Evolutionary conservation across 345 rosid genomes (phyloP), one percentile per base, ranked within the genome.

Genomic region (Iberis pinnata): DNA sequence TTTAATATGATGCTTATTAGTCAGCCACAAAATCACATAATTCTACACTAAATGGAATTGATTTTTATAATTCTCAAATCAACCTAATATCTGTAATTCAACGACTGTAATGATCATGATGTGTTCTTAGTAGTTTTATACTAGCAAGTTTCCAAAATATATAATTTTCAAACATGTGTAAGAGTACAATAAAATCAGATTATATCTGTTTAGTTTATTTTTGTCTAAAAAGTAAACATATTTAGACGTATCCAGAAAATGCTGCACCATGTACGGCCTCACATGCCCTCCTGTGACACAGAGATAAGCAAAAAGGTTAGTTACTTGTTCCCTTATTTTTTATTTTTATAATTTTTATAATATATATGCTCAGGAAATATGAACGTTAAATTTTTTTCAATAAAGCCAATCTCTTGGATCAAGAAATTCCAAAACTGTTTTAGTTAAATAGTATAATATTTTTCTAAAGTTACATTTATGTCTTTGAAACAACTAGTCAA

Each of bases 191-290:
- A 54, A 47, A 46, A 19, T 31, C 46, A 47, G 36, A 46, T n/a
- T 54, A 38, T 63, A 32, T 24, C 14, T 24, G 44, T 61, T 52
- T 37, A 53, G 12, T 63, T 49, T 33, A 29, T 27, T 27, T 8
- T 5, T 32, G 7, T 32, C 9, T 4, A 1, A 32, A 51, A 65
- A 52, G 60, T 66, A 51, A 51, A 45, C 49, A 45, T 29, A 58
- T 59, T 33, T 8, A 50, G 59, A 46, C 56, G 71, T 53, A 53
- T 50, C 61, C 51, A 67, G 66, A 53, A 45, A 60, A 67, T 47
- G 51, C 56, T 67, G 71, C 71, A 53, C 71, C 46, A 67, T 59
- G 65, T 67, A 67, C 61, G 65, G 50, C 65, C 56, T 59, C 71
- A 67, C 65, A 67, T 67, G 71, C 65, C 55, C 22, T n/a, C 65